Conservation (phyloP, 78 protist species). For the Polysphondylium violaceum region DNA sequence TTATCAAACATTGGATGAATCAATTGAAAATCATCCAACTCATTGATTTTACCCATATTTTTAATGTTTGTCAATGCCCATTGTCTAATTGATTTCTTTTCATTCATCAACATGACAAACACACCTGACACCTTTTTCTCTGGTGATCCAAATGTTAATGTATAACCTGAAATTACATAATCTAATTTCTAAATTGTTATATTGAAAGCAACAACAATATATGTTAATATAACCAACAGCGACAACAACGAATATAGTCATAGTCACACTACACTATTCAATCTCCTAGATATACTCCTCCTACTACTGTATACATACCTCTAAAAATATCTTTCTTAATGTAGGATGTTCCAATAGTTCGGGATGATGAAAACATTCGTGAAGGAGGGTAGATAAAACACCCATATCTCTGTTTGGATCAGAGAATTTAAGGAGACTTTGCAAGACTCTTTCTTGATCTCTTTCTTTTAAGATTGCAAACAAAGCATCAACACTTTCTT, state of each 20-base stretch:
- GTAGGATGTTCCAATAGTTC: constrained; percentile 38
- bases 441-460: constrained; percentile 20
- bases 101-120: constrained; percentile 18
- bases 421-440: background rate
- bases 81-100: background rate
- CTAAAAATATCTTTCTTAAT: constrained; percentile 5
- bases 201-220: background rate
- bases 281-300: background rate
- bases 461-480: background rate
- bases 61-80: constrained; percentile 24
- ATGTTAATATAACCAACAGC: background rate
- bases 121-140: constrained; percentile 38
- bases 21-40: constrained; percentile 17
- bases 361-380: constrained; percentile 42
- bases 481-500: background rate
- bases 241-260: background rate
- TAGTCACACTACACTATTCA: background rate
- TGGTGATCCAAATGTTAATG: constrained; percentile 18
- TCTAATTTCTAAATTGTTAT: background rate
- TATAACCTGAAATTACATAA: background rate
- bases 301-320: background rate
- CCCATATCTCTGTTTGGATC: background rate
- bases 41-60: background rate
- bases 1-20: constrained; percentile 28
- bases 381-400: background rate